Conservation (phyloP, 306 rosid species). For the Astragalus membranaceus region DNA sequence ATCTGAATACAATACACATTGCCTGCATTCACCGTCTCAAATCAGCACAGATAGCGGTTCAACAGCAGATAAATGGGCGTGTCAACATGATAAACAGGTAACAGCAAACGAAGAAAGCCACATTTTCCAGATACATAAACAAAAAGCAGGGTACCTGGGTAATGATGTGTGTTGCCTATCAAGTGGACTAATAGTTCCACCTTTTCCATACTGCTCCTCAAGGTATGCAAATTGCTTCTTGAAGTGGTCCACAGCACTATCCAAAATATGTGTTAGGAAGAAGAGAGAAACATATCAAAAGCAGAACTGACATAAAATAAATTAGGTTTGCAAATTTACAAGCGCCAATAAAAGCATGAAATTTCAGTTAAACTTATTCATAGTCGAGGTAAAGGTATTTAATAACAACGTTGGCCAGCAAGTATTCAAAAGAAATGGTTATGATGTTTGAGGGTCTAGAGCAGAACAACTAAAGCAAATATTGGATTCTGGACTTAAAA, state of each 20-base stretch:
- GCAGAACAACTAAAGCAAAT: not conserved
- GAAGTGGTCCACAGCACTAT: slow-evolving; percentile 97
- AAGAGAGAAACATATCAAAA: not conserved
- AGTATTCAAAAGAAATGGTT: not conserved
- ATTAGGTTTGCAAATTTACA: slow-evolving; percentile 1
- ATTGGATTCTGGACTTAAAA: not conserved
- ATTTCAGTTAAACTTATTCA: not conserved
- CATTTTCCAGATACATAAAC: not conserved
- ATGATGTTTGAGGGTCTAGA: not conserved
- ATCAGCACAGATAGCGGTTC: slow-evolving; percentile 17
- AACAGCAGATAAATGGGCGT: not conserved
- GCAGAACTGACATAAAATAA: not conserved
- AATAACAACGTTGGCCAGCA: not conserved
- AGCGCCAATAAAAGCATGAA: not conserved
- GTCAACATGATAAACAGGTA: not conserved
- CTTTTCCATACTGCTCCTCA: slow-evolving; percentile 94
- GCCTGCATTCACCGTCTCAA: slow-evolving; percentile 43
- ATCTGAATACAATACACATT: slow-evolving; percentile 71
- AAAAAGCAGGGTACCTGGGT: slow-evolving; percentile 57
- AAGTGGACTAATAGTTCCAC: slow-evolving; percentile 65
- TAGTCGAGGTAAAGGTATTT: not conserved
- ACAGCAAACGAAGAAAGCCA: slow-evolving; percentile 4
- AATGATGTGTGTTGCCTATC: slow-evolving; percentile 97
- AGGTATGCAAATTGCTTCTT: slow-evolving; percentile 98
- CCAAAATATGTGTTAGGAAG: not conserved